A percentile compares a stretch with the other conserved stretches of the same genome.
These are phyloP conservation scores for Mallotus repandus DNA, from an alignment of 441 rosid species.

Conservation along the genomic window DNA sequence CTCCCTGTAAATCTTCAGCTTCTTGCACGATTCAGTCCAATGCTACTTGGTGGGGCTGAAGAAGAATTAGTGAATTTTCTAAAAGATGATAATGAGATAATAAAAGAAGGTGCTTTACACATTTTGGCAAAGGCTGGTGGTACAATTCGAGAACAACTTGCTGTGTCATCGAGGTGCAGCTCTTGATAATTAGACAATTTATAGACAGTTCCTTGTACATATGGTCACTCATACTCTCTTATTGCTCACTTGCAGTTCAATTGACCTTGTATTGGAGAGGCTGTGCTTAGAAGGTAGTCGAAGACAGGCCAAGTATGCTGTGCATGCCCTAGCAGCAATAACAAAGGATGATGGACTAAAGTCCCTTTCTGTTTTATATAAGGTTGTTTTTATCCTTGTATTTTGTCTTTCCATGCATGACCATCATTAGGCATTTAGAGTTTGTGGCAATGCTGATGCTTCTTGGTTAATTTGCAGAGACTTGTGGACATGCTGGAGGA, in stretches of 20 bases:
- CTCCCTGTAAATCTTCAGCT: slow-evolving; percentile 46
- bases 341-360: slow-evolving; percentile 98
- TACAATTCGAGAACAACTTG: slow-evolving; percentile 89
- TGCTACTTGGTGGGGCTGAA: slow-evolving; percentile 76
- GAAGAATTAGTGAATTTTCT: slow-evolving; percentile 78
- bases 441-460: slow-evolving; percentile 13
- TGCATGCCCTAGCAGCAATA: slow-evolving; percentile 97
- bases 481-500: slow-evolving; percentile 95
- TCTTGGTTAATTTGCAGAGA: slow-evolving; percentile 57
- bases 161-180: slow-evolving; percentile 75
- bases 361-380: slow-evolving; percentile 96
- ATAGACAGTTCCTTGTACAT: slow-evolving; percentile 10
- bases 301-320: slow-evolving; percentile 97
- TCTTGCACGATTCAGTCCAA: slow-evolving; percentile 86
- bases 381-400: slow-evolving; percentile 42
- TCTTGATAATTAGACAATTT: slow-evolving; percentile 14
- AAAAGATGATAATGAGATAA: slow-evolving; percentile 82
- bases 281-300: slow-evolving; percentile 98
- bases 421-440: slow-evolving; percentile 2
- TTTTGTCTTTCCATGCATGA: neutral
- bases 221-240: slow-evolving; percentile 27
- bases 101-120: slow-evolving; percentile 90
- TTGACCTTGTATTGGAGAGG: slow-evolving; percentile 90
- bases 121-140: slow-evolving; percentile 98
- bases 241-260: slow-evolving; percentile 58